phyloP scores from a whole-genome alignment of 257 asterid species.

The Gynochthodes officinalis region DNA sequence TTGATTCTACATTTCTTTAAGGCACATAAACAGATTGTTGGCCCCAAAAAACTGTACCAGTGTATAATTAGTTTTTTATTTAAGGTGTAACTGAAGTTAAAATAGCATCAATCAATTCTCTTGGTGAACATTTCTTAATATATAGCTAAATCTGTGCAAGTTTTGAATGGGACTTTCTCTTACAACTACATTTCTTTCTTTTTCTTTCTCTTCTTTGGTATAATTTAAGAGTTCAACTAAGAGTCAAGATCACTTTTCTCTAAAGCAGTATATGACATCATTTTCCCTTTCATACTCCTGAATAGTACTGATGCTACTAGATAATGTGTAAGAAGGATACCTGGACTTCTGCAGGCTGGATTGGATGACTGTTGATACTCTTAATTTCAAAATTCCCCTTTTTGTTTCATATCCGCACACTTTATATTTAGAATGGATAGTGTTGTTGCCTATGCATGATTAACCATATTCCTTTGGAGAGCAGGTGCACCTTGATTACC shows the following conservation, averaged over 20 bases:
- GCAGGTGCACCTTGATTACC: conserved; percentile 94
- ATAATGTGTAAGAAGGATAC: neutral
- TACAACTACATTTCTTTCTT: neutral
- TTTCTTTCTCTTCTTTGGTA: neutral
- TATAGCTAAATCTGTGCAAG: neutral
- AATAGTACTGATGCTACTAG: neutral
- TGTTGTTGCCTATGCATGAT: conserved; percentile 5
- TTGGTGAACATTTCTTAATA: neutral
- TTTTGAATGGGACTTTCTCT: neutral
- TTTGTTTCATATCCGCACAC: neutral
- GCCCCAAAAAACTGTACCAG: neutral
- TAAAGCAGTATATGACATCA: neutral
- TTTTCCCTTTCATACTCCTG: neutral
- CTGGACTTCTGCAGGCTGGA: neutral
- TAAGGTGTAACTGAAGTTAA: neutral
- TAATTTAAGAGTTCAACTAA: neutral
- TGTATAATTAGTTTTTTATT: too few species aligned
- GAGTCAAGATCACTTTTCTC: neutral
- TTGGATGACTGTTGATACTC: neutral
- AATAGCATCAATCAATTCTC: neutral
- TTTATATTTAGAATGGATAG: neutral
- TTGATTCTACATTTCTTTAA: neutral
- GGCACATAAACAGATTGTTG: neutral
- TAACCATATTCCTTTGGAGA: conserved; percentile 26
- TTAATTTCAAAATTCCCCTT: neutral